These are phyloP conservation scores for Cyclostephanos tholiformis DNA, from an alignment of 108 stramenopile species.

Conservation along the genomic window DNA sequence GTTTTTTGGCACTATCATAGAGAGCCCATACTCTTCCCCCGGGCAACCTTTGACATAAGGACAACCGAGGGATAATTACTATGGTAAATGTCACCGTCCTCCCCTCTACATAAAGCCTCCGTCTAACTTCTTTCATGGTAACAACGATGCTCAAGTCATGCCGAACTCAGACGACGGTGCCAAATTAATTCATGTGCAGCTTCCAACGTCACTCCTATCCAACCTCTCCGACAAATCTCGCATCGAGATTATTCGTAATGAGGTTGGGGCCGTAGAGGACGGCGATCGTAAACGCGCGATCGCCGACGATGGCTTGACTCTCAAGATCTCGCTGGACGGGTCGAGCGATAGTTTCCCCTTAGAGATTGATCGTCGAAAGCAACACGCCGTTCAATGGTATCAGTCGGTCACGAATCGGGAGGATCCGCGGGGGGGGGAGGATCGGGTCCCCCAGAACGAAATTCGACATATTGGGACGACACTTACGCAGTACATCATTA, in stretches of 20 bases:
- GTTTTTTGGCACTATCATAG: too few species aligned
- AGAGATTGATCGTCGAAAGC: background rate
- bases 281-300: background rate
- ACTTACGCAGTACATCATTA: slow-evolving; percentile 17
- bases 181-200: slow-evolving; percentile 8
- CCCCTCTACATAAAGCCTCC: too few species aligned
- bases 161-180: slow-evolving; percentile 1
- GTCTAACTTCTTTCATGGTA: too few species aligned
- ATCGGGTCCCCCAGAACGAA: slow-evolving; percentile 6
- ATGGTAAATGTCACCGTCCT: too few species aligned
- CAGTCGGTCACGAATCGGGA: background rate
- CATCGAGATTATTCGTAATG: slow-evolving; percentile 3
- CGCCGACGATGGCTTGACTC: background rate
- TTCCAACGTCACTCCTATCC: slow-evolving; percentile 22
- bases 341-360: background rate
- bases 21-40: too few species aligned
- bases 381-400: slow-evolving; percentile 21
- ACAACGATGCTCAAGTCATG: background rate
- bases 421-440: background rate
- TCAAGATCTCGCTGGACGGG: background rate
- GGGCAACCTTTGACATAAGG: too few species aligned
- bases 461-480: slow-evolving; percentile 30
- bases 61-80: too few species aligned
- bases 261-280: slow-evolving; percentile 1
- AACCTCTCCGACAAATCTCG: slow-evolving; percentile 9